phyloP scores from a whole-genome alignment of 331 rosid species.

The Spiraea crenata region DNA sequence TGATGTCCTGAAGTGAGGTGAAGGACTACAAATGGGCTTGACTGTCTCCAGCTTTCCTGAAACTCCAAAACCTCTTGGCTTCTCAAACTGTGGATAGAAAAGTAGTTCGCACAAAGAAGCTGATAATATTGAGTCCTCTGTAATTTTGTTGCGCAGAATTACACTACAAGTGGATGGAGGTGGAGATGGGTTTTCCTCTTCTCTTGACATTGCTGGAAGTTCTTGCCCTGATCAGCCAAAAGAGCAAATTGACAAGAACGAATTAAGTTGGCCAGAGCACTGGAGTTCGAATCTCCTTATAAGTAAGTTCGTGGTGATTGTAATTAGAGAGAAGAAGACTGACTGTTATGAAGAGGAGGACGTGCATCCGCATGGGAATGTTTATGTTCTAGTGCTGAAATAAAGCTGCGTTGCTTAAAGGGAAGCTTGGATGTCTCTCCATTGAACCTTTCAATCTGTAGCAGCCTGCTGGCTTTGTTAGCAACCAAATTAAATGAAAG shows the following conservation, averaged over 20 bases:
- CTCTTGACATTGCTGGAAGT: slow-evolving; percentile 17
- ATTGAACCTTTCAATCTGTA: slow-evolving; percentile 28
- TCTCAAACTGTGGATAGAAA: slow-evolving; percentile 36
- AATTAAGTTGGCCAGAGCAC: neutral
- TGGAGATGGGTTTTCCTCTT: slow-evolving; percentile 24
- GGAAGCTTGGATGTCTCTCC: slow-evolving; percentile 33
- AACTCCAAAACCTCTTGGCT: slow-evolving; percentile 21
- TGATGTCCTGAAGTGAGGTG: slow-evolving; percentile 41
- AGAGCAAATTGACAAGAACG: neutral
- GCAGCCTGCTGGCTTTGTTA: slow-evolving; percentile 60
- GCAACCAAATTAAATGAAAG: slow-evolving; percentile 29
- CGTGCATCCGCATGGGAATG: slow-evolving; percentile 17
- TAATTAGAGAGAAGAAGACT: neutral
- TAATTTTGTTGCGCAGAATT: slow-evolving; percentile 30
- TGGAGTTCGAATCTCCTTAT: no score
- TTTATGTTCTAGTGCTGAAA: slow-evolving; percentile 30
- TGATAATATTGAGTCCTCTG: slow-evolving; percentile 52
- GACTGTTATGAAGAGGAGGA: slow-evolving; percentile 11
- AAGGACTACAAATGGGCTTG: slow-evolving; percentile 26
- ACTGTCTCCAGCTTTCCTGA: slow-evolving; percentile 28
- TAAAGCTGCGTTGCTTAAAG: slow-evolving; percentile 28
- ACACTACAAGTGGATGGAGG: slow-evolving; percentile 25
- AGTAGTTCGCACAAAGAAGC: slow-evolving; percentile 54
- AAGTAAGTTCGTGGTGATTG: no score
- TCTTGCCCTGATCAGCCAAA: slow-evolving; percentile 28